Evolutionary conservation across 805 yeast genomes (phyloP).

Genomic region (Sugiyamaella valdiviana): DNA sequence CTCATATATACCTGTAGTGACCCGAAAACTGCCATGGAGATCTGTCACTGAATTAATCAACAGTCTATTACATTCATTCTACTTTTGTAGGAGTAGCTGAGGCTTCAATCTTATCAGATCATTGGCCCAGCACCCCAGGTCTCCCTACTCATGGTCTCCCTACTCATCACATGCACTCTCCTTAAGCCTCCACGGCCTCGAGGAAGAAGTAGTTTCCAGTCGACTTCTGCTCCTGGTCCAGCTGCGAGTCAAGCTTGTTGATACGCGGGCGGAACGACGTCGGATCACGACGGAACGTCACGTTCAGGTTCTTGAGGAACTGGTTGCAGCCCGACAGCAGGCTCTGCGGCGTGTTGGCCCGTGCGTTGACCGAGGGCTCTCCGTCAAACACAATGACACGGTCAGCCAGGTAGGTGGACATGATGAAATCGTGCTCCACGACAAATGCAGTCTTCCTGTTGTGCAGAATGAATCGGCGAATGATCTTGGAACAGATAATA

Average conservation of each 20-base stretch:
- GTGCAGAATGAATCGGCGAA: conserved; percentile 92
- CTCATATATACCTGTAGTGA: no score
- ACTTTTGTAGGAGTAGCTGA: no score
- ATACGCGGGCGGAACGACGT: conserved; percentile 97
- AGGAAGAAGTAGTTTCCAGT: conserved; percentile 94
- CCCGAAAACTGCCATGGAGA: no score
- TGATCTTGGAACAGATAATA: conserved; percentile 97
- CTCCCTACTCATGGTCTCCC: no score
- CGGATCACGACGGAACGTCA: conserved; percentile 99
- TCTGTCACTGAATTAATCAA: no score
- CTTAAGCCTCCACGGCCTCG: conserved; percentile 40
- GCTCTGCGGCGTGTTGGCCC: conserved; percentile 86
- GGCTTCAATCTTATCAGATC: no score
- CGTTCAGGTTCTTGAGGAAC: conserved; percentile 94
- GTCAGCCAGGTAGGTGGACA: conserved; percentile 99
- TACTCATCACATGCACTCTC: no score
- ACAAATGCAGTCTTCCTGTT: conserved; percentile 98
- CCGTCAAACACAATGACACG: conserved; percentile 98
- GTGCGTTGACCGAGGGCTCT: conserved; percentile 75
- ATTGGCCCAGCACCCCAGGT: no score
- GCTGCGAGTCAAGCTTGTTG: conserved; percentile 94
- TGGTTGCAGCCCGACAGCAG: conserved; percentile 94
- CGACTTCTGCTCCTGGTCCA: conserved; percentile 96
- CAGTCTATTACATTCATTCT: no score
- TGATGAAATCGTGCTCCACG: conserved; percentile 99